These are phyloP conservation scores for Phytopythium ostracodes DNA, from an alignment of 352 stramenopile species.

Conservation along the genomic window DNA sequence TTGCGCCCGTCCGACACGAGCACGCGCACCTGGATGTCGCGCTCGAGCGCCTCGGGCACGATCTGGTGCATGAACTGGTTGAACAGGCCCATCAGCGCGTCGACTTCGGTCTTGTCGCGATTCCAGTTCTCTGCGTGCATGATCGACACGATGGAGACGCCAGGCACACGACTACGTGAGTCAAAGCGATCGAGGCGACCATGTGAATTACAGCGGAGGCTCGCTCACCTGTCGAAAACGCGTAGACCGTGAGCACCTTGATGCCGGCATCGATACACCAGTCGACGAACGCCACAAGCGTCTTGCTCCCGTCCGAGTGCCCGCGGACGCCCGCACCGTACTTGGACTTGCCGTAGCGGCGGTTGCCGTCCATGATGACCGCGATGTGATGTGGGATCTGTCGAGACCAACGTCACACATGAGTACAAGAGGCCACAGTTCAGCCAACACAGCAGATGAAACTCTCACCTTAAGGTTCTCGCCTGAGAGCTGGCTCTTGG, in stretches of 20 bases:
- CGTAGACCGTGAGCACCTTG: constrained; percentile 92
- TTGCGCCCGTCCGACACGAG: constrained; percentile 79
- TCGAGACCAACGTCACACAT: not conserved
- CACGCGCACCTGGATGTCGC: constrained; percentile 90
- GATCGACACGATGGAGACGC: not conserved
- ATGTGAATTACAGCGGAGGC: too few species aligned
- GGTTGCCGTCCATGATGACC: constrained; percentile 97
- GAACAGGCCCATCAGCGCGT: constrained; percentile 93
- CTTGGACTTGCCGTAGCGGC: constrained; percentile 88
- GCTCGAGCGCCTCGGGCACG: constrained; percentile 87
- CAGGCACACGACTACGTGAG: not conserved
- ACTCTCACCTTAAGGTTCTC: constrained; percentile 23
- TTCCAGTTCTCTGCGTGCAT: constrained; percentile 91
- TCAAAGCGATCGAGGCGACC: too few species aligned
- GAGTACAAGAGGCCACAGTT: not conserved
- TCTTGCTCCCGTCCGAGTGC: constrained; percentile 94
- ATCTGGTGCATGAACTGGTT: constrained; percentile 94
- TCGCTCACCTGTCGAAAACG: constrained; percentile 92
- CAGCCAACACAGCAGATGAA: not conserved
- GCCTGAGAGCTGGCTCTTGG: constrained; percentile 4
- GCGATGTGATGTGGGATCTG: constrained; percentile 89
- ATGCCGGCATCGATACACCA: constrained; percentile 95
- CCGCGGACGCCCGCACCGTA: constrained; percentile 78
- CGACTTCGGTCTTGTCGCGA: constrained; percentile 84
- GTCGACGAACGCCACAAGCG: constrained; percentile 93